Evolutionary conservation across 75 land plant species (phyloP), one percentile per base, ranked within the genome.

Genomic region (Picea glauca): DNA sequence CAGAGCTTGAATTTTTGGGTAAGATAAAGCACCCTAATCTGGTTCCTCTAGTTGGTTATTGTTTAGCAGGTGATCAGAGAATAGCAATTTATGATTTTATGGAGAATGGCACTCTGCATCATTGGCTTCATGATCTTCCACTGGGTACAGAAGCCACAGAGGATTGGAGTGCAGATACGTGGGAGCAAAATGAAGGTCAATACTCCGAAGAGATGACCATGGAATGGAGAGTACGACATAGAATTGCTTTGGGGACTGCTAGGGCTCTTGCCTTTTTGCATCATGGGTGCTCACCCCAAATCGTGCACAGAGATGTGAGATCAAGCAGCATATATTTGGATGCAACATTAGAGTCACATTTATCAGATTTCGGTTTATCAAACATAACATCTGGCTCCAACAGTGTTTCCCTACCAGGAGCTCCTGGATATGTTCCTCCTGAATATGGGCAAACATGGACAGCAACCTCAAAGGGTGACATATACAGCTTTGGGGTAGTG

Each of bases 11-110:
- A 68, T 72, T 86, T 31, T 83, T 90, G 63, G 93, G 91, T 21
- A 82, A 85, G 38, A 84, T 94, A 50, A 92, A 91, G 72, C 98
- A 94, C 77, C 91, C 91, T 6, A 94, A 92, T 83, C 86, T 94
- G 26, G 95, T 94, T 17, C 90, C 98, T 1, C 46, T 94, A 63
- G 80, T 84, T 17, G 98, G 98, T n/a, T 94, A 94, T 60, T 92
- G 98, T 80, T 72, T 94, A 58, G 93, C 94, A 11, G 94, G 94
- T 13, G 93, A 90, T 31, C 88, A 94, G 70, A 79, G 92, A 77
- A 88, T 94, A 40, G 88, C 92, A n/a, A 85, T 94, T 3, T 92
- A 90, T 72, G 95, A 94, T 35, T 91, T 83, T 80, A 92, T 94
- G 93, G 89, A 90, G 78, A 89, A 92, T 70, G 98, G 95, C 17